A percentile compares a stretch with the other conserved stretches of the same genome.
Evolutionary conservation across 2,329 filamentous ascomycete species (phyloP).

Genomic region (Talaromyces piceae): DNA sequence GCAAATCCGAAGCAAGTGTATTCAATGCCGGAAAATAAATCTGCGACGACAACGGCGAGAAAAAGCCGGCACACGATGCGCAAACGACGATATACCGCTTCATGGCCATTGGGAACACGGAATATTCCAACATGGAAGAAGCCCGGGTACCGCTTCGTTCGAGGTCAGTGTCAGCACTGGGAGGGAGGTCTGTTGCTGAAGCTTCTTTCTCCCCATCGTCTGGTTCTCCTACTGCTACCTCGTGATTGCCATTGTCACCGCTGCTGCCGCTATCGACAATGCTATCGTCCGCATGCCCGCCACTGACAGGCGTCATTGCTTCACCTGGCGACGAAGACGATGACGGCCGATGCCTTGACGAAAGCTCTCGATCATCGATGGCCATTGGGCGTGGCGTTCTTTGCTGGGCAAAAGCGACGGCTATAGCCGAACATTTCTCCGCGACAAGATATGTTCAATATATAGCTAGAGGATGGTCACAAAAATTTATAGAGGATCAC

Average conservation of each 20-base stretch:
- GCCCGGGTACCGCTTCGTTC: constrained; percentile 5
- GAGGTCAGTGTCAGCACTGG: background rate
- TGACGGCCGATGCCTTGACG: too few relatives aligned
- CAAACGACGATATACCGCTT: constrained; percentile 16
- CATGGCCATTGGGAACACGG: constrained; percentile 15
- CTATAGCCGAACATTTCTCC: too few relatives aligned
- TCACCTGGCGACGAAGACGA: background rate
- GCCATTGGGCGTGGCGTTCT: background rate
- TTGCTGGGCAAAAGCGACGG: too few relatives aligned
- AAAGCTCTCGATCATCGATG: background rate
- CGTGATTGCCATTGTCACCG: background rate
- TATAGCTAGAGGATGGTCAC: too few relatives aligned
- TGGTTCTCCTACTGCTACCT: background rate
- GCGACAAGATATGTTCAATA: too few relatives aligned
- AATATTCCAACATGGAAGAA: constrained; percentile 13
- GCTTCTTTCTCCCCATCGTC: too few relatives aligned
- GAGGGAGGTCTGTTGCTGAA: background rate
- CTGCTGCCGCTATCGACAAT: background rate
- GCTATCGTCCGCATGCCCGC: background rate
- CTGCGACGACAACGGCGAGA: constrained; percentile 39
- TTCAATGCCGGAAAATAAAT: constrained; percentile 43
- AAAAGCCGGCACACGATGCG: constrained; percentile 22
- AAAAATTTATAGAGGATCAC: too few relatives aligned
- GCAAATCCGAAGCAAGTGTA: constrained; percentile 33
- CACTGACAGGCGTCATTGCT: background rate